These are phyloP conservation scores for Trypanosoma caninum DNA, from an alignment of 208 protist genomes.

Conservation along the genomic window DNA sequence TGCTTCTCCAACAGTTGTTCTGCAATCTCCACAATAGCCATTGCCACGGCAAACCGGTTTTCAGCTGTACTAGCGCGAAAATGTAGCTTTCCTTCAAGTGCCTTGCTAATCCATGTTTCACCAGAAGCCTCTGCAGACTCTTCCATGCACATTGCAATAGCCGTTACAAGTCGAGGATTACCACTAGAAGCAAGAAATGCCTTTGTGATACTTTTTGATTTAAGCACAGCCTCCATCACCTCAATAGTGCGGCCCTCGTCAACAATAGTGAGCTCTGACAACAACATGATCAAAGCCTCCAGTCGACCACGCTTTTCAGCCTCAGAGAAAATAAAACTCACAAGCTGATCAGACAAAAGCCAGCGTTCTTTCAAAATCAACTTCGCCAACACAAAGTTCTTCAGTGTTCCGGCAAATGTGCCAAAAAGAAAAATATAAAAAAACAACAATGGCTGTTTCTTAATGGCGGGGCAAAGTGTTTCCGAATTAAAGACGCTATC, in stretches of 20 bases:
- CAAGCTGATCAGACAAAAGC: constrained; percentile 57
- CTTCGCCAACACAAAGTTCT: constrained; percentile 73
- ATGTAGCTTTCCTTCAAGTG: constrained; percentile 79
- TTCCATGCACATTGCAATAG: constrained; percentile 87
- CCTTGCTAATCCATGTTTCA: constrained; percentile 80
- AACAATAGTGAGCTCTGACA: constrained; percentile 78
- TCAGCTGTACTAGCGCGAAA: constrained; percentile 75
- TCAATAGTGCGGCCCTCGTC: constrained; percentile 56
- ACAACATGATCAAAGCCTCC: constrained; percentile 60
- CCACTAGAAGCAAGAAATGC: constrained; percentile 61
- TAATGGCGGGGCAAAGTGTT: constrained; percentile 54
- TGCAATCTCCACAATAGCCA: constrained; percentile 81
- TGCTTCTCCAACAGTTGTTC: constrained; percentile 79
- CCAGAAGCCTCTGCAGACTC: constrained; percentile 58
- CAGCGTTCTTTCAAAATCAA: constrained; percentile 56
- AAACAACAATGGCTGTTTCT: constrained; percentile 70
- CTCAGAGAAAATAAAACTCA: constrained; percentile 59
- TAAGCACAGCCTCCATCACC: constrained; percentile 69
- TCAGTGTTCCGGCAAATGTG: constrained; percentile 65
- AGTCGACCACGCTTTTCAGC: constrained; percentile 58
- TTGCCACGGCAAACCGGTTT: constrained; percentile 87
- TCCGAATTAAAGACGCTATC: constrained; percentile 75
- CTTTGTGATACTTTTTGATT: constrained; percentile 60
- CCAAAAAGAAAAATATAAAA: constrained; percentile 71
- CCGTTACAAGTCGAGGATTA: constrained; percentile 79